phyloP scores from a whole-genome alignment of 2,329 filamentous ascomycete species.

The Pseudocercospora macadamiae region DNA sequence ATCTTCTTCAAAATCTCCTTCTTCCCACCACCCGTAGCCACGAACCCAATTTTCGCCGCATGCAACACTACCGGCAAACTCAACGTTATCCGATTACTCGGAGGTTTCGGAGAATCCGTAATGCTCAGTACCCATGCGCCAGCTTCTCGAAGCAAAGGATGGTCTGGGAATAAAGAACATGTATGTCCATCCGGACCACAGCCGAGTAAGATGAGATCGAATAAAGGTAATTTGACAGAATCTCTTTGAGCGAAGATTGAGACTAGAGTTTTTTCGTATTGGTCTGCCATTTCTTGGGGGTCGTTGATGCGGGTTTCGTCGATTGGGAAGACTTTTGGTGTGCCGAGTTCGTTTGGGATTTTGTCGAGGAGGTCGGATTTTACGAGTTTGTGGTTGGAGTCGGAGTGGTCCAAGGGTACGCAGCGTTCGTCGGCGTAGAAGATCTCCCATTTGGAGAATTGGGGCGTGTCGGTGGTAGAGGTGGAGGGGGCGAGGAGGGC shows the following conservation, averaged over 20 bases:
- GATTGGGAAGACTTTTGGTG: conserved; percentile 78
- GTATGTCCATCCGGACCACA: conserved; percentile 97
- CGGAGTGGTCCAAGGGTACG: conserved; percentile 85
- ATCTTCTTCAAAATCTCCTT: conserved; percentile 90
- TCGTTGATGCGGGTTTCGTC: conserved; percentile 71
- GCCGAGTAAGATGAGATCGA: conserved; percentile 90
- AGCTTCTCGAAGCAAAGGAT: conserved; percentile 81
- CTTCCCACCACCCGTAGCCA: conserved; percentile 88
- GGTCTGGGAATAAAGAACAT: conserved; percentile 91
- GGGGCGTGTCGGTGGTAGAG: conserved; percentile 62
- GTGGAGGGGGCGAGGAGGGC: conserved; percentile 67
- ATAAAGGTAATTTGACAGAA: conserved; percentile 90
- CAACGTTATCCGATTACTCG: conserved; percentile 85
- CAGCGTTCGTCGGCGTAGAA: conserved; percentile 98
- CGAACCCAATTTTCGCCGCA: conserved; percentile 82
- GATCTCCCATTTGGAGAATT: conserved; percentile 91
- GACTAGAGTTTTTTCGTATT: conserved; percentile 89
- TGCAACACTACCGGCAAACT: conserved; percentile 89
- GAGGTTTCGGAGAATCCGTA: conserved; percentile 92
- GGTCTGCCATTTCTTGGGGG: conserved; percentile 87
- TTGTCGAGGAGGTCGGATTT: conserved; percentile 88
- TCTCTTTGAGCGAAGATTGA: conserved; percentile 86
- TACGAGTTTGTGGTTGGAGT: conserved; percentile 91
- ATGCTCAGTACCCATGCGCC: conserved; percentile 92
- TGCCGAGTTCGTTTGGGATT: conserved; percentile 68